Percentiles rank a stretch among this genome's conserved stretches.
Conservation (phyloP, 768 basidiomycete species). For the Pleurotus giganteus region DNA sequence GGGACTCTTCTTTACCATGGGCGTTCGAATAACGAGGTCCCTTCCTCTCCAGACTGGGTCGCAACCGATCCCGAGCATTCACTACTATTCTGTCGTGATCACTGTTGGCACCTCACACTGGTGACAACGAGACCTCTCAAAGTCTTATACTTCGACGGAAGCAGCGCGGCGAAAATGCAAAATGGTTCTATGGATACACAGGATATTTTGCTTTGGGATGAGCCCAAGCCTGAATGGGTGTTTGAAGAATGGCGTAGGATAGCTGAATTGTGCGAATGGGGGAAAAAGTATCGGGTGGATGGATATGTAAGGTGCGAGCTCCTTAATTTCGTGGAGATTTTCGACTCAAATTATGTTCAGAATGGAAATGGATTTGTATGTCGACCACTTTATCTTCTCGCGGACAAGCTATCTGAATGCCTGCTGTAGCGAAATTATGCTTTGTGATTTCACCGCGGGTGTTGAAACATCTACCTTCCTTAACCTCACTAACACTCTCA, state of each 20-base stretch:
- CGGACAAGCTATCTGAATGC: neutral
- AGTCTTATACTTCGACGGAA: slow-evolving; percentile 53
- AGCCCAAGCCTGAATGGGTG: slow-evolving; percentile 20
- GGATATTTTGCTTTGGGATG: slow-evolving; percentile 45
- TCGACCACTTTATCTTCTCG: neutral
- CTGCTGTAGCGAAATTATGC: slow-evolving; percentile 40
- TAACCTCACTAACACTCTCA: slow-evolving; percentile 20
- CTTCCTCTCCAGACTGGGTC: slow-evolving; percentile 18
- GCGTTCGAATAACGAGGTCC: slow-evolving; percentile 9
- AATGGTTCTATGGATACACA: slow-evolving; percentile 44
- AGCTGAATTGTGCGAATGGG: slow-evolving; percentile 41
- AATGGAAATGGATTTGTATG: slow-evolving; percentile 52
- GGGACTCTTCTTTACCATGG: slow-evolving; percentile 26
- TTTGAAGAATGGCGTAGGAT: slow-evolving; percentile 34
- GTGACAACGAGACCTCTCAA: slow-evolving; percentile 37
- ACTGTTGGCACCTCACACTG: slow-evolving; percentile 41
- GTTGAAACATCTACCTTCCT: slow-evolving; percentile 38
- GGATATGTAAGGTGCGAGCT: slow-evolving; percentile 49
- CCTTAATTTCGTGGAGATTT: too few relatives aligned
- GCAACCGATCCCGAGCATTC: slow-evolving; percentile 23
- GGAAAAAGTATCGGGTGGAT: slow-evolving; percentile 36
- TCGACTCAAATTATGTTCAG: too few relatives aligned
- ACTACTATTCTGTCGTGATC: slow-evolving; percentile 31
- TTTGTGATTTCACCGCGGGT: slow-evolving; percentile 43
- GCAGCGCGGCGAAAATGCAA: slow-evolving; percentile 41